Percentiles rank a stretch among this genome's conserved stretches.
These are phyloP conservation scores for Curvularia spicifera DNA, from an alignment of 2,329 filamentous ascomycete species.

Conservation along the genomic window DNA sequence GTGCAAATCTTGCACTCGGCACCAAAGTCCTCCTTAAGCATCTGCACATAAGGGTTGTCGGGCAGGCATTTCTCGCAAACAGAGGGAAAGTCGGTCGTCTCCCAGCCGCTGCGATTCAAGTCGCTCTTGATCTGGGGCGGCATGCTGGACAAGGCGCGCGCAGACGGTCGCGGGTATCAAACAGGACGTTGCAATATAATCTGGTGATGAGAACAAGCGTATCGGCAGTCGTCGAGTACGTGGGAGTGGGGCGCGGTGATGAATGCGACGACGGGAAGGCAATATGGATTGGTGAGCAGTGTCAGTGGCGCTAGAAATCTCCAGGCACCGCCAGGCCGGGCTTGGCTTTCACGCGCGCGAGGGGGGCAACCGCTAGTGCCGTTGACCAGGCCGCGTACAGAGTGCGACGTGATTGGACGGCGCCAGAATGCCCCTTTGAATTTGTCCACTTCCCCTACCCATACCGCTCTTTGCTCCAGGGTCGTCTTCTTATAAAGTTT, in stretches of 20 bases:
- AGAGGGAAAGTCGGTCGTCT: conserved; percentile 87
- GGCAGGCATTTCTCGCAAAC: conserved; percentile 93
- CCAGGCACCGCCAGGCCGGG: conserved; percentile 19
- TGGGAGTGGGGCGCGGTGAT: conserved; percentile 21
- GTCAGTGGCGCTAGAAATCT: conserved; percentile 30
- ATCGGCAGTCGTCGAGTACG: conserved; percentile 21
- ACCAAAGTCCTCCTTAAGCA: conserved; percentile 97
- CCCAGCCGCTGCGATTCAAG: conserved; percentile 93
- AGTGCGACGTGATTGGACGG: conserved; percentile 25
- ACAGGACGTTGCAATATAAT: conserved; percentile 1
- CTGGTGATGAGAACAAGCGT: conserved; percentile 9
- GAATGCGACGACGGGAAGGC: conserved; percentile 8
- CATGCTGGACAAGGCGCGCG: conserved; percentile 56
- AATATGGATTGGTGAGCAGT: conserved; percentile 7
- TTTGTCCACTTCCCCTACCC: conserved; percentile 31
- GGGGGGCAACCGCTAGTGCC: conserved; percentile 21
- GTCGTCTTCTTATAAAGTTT: conserved; percentile 20
- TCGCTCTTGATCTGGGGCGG: conserved; percentile 95
- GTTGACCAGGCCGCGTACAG: conserved; percentile 23
- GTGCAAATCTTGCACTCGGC: conserved; percentile 79
- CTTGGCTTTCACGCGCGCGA: conserved; percentile 19
- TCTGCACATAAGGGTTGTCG: conserved; percentile 97
- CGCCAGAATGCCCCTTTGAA: conserved; percentile 16
- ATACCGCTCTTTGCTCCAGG: conserved; percentile 38
- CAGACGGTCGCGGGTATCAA: conserved; percentile 1